Evolutionary conservation across 805 yeast genomes (phyloP), one percentile per base, ranked within the genome.

Genomic region (Wickerhamiella domercqiae): DNA sequence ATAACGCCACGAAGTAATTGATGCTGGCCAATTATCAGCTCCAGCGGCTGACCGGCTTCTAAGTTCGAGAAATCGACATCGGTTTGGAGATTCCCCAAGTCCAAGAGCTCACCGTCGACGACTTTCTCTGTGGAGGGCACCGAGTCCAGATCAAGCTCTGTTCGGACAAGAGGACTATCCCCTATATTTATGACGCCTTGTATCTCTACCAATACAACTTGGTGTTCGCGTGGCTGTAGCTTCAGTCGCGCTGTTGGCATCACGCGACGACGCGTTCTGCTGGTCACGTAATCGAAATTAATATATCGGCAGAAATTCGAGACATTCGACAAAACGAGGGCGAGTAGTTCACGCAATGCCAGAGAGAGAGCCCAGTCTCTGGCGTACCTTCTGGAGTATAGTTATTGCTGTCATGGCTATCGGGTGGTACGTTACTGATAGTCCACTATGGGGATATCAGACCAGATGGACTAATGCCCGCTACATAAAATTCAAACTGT

Each of bases 401-500:
- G 25, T 36, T 21, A 6, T 41, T 4, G 25, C 35, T 2, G 34
- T 30, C 5, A 21, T 41, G 13, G 38, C 34, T 7, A 15, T 41
- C 5, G 42, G 47, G 18, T 41, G 38, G 39, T 38, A 45, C 59
- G 61, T 74, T 42, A 78, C 84, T 0, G 64, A 68, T 1, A 53
- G 77, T 0, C 39, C 67, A 3, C 62, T 71, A 1, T 77, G 83
- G 83, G 78, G 79, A 4, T 66, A 68, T 49, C 53, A 63, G 3
- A 76, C 78, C 1, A 62, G 62, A 44, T 65, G 65, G 59, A 40
- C 66, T 13, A 63, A 70, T 48, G 53, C 59, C 2, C 41, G 62
- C 4, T 78, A 64, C 46, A 49, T 66, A 33, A 43, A 52, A 33
- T 61, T 51, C 43, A 17, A 46, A 7, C 31, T 48, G 25, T 21